These are phyloP conservation scores for Lactarius tabidus DNA, from an alignment of 768 basidiomycete genomes.

Conservation along the genomic window DNA sequence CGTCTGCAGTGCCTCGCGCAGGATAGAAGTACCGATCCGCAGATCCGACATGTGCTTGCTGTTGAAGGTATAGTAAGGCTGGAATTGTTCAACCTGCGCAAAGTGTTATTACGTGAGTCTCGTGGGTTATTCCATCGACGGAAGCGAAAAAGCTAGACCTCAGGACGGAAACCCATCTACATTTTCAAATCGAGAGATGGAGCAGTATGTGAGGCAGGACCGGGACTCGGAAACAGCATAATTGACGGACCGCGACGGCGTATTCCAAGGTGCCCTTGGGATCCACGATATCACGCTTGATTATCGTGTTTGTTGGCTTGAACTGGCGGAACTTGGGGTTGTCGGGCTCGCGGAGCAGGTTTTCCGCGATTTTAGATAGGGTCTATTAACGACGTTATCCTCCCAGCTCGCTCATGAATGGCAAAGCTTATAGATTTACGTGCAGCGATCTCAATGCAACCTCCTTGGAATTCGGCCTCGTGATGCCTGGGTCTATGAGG, in stretches of 20 bases:
- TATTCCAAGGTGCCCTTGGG: slow-evolving; percentile 75
- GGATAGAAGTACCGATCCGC: slow-evolving; percentile 57
- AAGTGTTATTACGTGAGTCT: background rate
- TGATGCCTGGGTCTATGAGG: slow-evolving; percentile 74
- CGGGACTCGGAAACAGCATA: slow-evolving; percentile 44
- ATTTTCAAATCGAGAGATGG: background rate
- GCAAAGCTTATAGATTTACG: slow-evolving; percentile 38
- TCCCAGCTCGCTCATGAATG: slow-evolving; percentile 19
- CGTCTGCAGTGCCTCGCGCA: slow-evolving; percentile 57
- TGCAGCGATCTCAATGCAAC: slow-evolving; percentile 59
- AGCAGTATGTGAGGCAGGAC: background rate
- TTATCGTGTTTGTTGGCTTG: slow-evolving; percentile 67
- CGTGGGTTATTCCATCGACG: background rate
- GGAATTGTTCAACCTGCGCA: slow-evolving; percentile 60
- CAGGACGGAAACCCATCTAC: slow-evolving; percentile 48
- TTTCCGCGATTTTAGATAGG: slow-evolving; percentile 63
- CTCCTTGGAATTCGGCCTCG: slow-evolving; percentile 62
- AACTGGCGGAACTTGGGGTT: slow-evolving; percentile 70
- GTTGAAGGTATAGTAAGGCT: slow-evolving; percentile 69
- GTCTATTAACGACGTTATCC: slow-evolving; percentile 41
- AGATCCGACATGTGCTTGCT: slow-evolving; percentile 50
- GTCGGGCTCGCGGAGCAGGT: slow-evolving; percentile 66
- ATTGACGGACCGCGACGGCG: slow-evolving; percentile 61
- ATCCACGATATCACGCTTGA: slow-evolving; percentile 64
- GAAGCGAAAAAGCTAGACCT: slow-evolving; percentile 41